Evolutionary conservation across 768 basidiomycete genomes (phyloP), one percentile per base, ranked within the genome.

Genomic region (Epithele typhae): DNA sequence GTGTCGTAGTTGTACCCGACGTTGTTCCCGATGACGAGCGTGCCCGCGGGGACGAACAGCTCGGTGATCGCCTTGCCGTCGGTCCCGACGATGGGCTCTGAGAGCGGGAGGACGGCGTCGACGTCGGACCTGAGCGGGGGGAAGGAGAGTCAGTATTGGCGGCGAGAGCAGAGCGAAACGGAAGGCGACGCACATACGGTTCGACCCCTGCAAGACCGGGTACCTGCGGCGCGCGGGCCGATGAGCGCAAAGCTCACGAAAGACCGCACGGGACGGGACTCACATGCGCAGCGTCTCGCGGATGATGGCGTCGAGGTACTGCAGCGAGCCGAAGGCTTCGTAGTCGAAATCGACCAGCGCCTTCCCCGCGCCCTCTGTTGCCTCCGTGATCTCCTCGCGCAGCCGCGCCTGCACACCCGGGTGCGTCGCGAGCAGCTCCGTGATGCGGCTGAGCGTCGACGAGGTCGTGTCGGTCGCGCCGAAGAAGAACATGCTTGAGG

Each of bases 201-300:
- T 45, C 10, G 37, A 24, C 33, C 45, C 17, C 25, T 45, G 43
- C 17, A 45, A 50, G 3, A 37, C 32, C 4, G 44, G 43, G 25
- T 40, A 45, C 32, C 44, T 50, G 23, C 10, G 12, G 21, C 6
- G 34, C 19, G 15, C 22, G 10, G 3, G 0, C 10, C n/a, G n/a
- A n/a, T n/a, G n/a, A n/a, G n/a, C n/a, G n/a, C n/a, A n/a, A n/a
- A n/a, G n/a, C n/a, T n/a, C n/a, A n/a, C n/a, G n/a, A n/a, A n/a
- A n/a, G n/a, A n/a, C n/a, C n/a, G n/a, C n/a, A n/a, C n/a, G n/a
- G n/a, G n/a, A n/a, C n/a, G 23, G 2, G 9, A 40, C 39, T 15
- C 14, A 45, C 49, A 50, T 25, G 36, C 49, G 43, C 25, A 50
- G n/a, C 10, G 44, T 45, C 33, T 50, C 49, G 19, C 43, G 43